A percentile compares a stretch with the other conserved stretches of the same genome.
Conservation (phyloP, 768 basidiomycete genomes). For the Hygrophoropsis aurantiaca region DNA sequence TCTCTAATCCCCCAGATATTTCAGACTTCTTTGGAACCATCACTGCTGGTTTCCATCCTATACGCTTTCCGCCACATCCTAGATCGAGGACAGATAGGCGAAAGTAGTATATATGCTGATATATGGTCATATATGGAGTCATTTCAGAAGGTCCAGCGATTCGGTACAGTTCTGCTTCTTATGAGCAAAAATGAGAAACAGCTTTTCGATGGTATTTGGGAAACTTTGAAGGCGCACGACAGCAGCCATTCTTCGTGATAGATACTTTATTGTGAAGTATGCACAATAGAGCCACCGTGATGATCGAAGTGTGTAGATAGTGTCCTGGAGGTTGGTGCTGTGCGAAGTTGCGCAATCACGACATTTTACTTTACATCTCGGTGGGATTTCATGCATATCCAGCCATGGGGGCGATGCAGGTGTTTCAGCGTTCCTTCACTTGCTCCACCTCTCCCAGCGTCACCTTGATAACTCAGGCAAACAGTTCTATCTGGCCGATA, state of each 20-base stretch:
- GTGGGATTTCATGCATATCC: too few relatives aligned
- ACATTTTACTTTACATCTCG: too few relatives aligned
- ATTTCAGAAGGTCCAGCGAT: constrained; percentile 58
- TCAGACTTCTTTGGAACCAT: constrained; percentile 68
- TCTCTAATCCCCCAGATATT: constrained; percentile 59
- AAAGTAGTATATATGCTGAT: constrained; percentile 6
- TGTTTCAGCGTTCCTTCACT: too few relatives aligned
- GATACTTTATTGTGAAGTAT: neutral
- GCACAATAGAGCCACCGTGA: neutral
- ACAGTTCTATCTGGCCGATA: too few relatives aligned
- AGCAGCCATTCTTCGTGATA: neutral
- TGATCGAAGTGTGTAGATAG: too few relatives aligned
- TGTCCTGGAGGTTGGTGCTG: too few relatives aligned
- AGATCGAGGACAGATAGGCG: constrained; percentile 8
- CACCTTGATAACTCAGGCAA: too few relatives aligned
- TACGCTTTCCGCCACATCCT: constrained; percentile 43
- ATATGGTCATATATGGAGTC: constrained; percentile 50
- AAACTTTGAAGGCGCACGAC: constrained; percentile 25
- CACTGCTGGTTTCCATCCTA: constrained; percentile 57
- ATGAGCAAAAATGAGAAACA: constrained; percentile 56
- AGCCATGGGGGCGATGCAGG: too few relatives aligned
- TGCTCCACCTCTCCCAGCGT: too few relatives aligned
- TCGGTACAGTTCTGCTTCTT: constrained; percentile 63
- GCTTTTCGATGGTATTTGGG: constrained; percentile 48
- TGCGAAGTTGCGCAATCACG: too few relatives aligned